These are phyloP conservation scores for Eremochloa ophiuroides DNA, from an alignment of 176 grass and related monocot genomes.

Conservation along the genomic window DNA sequence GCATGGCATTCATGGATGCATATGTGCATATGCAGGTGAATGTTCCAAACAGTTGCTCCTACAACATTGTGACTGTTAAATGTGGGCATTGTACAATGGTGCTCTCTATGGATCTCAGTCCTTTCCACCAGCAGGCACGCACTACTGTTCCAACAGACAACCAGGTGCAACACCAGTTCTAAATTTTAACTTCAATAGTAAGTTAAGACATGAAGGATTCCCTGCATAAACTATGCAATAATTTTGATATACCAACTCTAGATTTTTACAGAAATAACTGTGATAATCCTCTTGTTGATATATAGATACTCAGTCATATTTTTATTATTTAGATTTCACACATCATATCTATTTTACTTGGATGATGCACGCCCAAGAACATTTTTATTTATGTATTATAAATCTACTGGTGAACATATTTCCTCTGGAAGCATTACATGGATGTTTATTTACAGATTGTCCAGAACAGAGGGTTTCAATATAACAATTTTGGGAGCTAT, in stretches of 20 bases:
- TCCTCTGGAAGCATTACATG: neutral
- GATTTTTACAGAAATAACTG: neutral
- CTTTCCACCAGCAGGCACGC: conserved; percentile 53
- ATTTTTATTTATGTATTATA: neutral
- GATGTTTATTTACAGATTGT: conserved; percentile 28
- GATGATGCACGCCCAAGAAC: neutral
- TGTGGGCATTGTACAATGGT: conserved; percentile 92
- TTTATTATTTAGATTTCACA: neutral
- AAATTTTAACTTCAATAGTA: neutral
- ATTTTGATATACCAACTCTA: neutral
- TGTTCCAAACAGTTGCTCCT: conserved; percentile 70
- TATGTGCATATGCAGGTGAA: conserved; percentile 54
- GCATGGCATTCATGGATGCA: neutral
- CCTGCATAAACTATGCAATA: too few relatives aligned
- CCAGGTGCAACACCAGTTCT: conserved; percentile 44
- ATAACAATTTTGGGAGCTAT: conserved; percentile 33
- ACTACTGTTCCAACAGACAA: conserved; percentile 60
- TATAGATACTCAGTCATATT: neutral
- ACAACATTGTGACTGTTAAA: conserved; percentile 82
- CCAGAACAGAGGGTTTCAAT: conserved; percentile 42
- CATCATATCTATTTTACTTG: neutral
- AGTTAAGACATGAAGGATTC: neutral
- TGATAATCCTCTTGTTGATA: too few relatives aligned
- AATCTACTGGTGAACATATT: neutral
- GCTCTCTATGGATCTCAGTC: conserved; percentile 75